phyloP scores from a whole-genome alignment of 192 early-diverging fungal species.

The Endogone sp. region DNA sequence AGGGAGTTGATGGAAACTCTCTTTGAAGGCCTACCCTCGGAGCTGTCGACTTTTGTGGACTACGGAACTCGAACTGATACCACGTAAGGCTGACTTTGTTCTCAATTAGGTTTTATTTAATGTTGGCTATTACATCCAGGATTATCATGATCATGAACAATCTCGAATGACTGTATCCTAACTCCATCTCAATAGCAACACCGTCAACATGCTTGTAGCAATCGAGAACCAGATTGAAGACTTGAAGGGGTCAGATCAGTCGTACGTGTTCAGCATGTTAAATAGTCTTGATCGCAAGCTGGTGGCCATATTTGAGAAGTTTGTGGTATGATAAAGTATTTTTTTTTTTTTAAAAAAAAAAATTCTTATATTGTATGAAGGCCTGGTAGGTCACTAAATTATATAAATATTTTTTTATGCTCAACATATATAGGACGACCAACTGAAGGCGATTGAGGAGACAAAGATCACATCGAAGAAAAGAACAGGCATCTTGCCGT shows the following conservation, averaged over 20 bases:
- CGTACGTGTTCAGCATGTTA: conserved; percentile 62
- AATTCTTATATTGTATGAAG: too few species aligned
- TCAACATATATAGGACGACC: conserved; percentile 61
- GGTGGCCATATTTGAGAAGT: conserved; percentile 73
- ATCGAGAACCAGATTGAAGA: conserved; percentile 69
- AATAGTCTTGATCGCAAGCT: conserved; percentile 61
- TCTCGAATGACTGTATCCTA: too few species aligned
- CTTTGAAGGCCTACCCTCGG: conserved; percentile 71
- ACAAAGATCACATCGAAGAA: conserved; percentile 86
- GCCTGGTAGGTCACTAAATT: too few species aligned
- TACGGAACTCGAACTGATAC: conserved; percentile 69
- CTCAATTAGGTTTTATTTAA: neutral
- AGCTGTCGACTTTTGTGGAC: conserved; percentile 71
- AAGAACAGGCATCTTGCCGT: conserved; percentile 85
- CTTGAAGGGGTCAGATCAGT: conserved; percentile 69
- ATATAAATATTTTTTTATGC: neutral
- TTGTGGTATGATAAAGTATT: conserved; percentile 44
- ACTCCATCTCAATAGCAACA: conserved; percentile 40
- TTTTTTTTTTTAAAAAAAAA: conserved; percentile 3
- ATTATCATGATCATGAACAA: too few species aligned
- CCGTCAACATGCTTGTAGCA: conserved; percentile 82
- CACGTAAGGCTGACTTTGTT: conserved; percentile 36
- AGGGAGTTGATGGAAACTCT: conserved; percentile 78
- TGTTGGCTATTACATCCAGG: too few species aligned
- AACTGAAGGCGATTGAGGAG: conserved; percentile 86